Base-by-base conservation (phyloP, 1,139 yeast species). In the Meyerozyma carpophila region DNA sequence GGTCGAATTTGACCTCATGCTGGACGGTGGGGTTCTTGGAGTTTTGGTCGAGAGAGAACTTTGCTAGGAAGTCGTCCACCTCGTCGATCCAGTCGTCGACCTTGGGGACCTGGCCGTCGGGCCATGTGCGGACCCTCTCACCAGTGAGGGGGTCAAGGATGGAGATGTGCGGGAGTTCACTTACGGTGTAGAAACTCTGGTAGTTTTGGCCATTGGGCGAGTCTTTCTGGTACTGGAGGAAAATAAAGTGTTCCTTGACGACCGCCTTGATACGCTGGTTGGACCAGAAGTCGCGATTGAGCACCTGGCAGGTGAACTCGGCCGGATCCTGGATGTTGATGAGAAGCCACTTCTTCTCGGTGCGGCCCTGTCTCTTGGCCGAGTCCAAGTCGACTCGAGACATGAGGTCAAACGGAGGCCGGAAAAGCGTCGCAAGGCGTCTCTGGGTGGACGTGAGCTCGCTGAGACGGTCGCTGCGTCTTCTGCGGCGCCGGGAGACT, bases 81-180 rank as follows among this genome's bases (percentile, higher is more conserved):
- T 82, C 84, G 37, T 75, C 73, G 16, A 83, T 59, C 81, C 93
- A 91, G 24, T 62, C 65, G 11, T 65, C 70, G 1, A 75, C 70
- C 32, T 66, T 65, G 0, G 94, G 95, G 1, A 81, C 82, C 37
- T 59, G 66, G 11, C 80, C 81, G 41, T 75, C 76, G 11, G 57
- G 54, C 96, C 97, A 91, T 47, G 72, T 73, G 52, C 77, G 75
- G 44, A 89, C 77, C 47, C 95, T 73, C 63, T 93, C 98, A 11
- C 98, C 98, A 0, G 98, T 93, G 59, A 91, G 79, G 1, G 98
- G 97, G 59, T 94, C 99, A 44, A 94, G 62, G 37, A 94, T 87
- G 2, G 97, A 89, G 37, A 94, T 81, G 59, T 93, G 97, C 1
- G 99, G 99, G 57, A 70, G 84, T 28, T 66, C 74, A 25, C 76